Percentiles rank a stretch among this genome's conserved stretches.
These are phyloP conservation scores for Akebia trifoliata DNA, from an alignment of 164 flowering plant species.

Conservation along the genomic window DNA sequence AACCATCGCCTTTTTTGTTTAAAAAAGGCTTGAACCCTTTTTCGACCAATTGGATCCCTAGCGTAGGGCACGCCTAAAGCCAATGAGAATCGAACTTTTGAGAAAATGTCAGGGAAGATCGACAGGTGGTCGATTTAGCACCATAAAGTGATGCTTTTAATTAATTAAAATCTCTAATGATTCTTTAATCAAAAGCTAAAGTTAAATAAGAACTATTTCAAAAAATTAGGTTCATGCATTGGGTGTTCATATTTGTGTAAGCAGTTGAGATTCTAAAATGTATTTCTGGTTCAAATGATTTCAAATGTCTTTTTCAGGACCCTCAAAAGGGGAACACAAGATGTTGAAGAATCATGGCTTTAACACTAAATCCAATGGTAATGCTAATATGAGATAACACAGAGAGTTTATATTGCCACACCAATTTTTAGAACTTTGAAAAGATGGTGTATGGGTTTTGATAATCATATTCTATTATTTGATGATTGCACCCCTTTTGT, in stretches of 20 bases:
- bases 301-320: neutral
- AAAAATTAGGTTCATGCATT: neutral
- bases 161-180: neutral
- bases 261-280: too few relatives aligned
- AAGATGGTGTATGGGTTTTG: too few relatives aligned
- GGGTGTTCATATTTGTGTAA: neutral
- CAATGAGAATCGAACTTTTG: neutral
- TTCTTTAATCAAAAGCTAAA: neutral
- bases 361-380: neutral
- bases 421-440: too few relatives aligned
- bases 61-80: neutral
- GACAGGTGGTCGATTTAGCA: neutral
- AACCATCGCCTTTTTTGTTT: too few relatives aligned
- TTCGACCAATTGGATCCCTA: too few relatives aligned
- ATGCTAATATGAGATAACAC: neutral
- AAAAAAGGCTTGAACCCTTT: too few relatives aligned
- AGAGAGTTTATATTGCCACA: too few relatives aligned
- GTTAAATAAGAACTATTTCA: neutral
- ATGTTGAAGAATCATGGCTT: neutral
- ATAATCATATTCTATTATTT: too few relatives aligned
- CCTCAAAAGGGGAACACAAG: neutral
- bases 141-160: neutral
- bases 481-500: too few relatives aligned
- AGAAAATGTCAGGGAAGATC: neutral
- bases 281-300: conserved; percentile 3